phyloP scores from a whole-genome alignment of 1,284 basidiomycete species.

The Cerioporus squamosus region DNA sequence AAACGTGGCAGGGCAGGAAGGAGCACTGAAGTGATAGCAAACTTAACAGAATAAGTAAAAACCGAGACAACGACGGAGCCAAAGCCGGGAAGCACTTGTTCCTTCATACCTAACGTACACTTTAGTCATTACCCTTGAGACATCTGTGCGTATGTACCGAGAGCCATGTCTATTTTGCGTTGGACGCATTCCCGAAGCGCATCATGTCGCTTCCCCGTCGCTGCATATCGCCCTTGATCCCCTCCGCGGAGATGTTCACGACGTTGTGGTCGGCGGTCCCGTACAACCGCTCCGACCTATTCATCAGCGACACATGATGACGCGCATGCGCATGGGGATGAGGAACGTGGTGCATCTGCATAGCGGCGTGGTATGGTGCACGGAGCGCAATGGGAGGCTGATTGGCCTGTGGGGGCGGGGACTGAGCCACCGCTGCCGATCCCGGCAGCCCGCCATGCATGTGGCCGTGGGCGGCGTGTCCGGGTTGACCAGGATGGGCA shows the following conservation, averaged over 20 bases:
- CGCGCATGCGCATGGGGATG: constrained; percentile 76
- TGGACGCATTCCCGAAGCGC: constrained; percentile 44
- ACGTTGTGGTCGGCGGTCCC: constrained; percentile 33
- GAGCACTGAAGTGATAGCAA: not conserved
- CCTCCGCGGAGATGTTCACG: constrained; percentile 32
- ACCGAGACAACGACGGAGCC: not conserved
- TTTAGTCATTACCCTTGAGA: not conserved
- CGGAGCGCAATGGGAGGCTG: constrained; percentile 45
- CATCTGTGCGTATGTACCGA: constrained; percentile 18
- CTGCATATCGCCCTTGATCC: constrained; percentile 44
- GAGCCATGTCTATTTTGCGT: constrained; percentile 33
- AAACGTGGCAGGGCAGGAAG: too few relatives aligned
- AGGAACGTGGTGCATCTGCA: constrained; percentile 75
- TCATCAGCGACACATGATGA: constrained; percentile 55
- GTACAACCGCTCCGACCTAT: constrained; percentile 51
- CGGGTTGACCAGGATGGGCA: constrained; percentile 9
- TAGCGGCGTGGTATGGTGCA: constrained; percentile 49
- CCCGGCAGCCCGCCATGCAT: constrained; percentile 11
- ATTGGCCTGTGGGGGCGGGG: constrained; percentile 12
- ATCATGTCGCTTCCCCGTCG: constrained; percentile 47
- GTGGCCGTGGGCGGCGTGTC: constrained; percentile 9
- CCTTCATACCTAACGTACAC: not conserved
- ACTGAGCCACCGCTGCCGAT: not conserved
- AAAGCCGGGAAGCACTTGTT: not conserved
- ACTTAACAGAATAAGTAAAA: not conserved